These are phyloP conservation scores for Coleophoma crateriformis DNA, from an alignment of 2,329 filamentous ascomycete species.

Conservation along the genomic window DNA sequence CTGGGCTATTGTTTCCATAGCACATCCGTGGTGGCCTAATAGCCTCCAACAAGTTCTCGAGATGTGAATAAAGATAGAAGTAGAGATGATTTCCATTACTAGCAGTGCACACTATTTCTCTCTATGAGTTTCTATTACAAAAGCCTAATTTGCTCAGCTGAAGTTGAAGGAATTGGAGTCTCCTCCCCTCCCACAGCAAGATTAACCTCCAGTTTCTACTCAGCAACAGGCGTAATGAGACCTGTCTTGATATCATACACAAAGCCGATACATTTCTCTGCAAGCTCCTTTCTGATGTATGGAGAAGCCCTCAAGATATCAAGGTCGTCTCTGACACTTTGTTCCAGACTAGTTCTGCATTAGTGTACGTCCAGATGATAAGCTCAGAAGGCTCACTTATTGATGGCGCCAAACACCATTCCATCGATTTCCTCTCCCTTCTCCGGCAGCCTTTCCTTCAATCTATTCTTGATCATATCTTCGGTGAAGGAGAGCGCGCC, in stretches of 20 bases:
- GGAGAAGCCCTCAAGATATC: constrained; percentile 13
- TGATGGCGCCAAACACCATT: constrained; percentile 20
- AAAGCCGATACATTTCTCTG: constrained; percentile 11
- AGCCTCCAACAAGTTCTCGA: no score
- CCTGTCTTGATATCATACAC: constrained; percentile 22
- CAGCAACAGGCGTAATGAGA: constrained; percentile 5
- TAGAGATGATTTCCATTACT: no score
- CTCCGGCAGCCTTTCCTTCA: constrained; percentile 14
- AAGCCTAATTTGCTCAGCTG: background rate
- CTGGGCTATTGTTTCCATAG: no score
- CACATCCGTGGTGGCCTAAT: no score
- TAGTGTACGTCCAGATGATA: background rate
- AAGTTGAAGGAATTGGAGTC: background rate
- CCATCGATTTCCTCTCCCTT: constrained; percentile 14
- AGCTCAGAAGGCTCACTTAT: constrained; percentile 11
- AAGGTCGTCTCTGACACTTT: constrained; percentile 20
- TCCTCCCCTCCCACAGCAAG: background rate
- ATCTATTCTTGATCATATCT: constrained; percentile 8
- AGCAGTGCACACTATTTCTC: no score
- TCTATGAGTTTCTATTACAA: no score
- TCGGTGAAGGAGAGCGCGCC: constrained; percentile 17
- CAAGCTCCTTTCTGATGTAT: constrained; percentile 18
- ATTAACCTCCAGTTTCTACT: background rate
- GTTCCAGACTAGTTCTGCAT: constrained; percentile 11
- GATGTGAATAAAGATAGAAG: no score